Evolutionary conservation across 1,139 yeast species (phyloP).

Genomic region (Yamadazyma mexicana): DNA sequence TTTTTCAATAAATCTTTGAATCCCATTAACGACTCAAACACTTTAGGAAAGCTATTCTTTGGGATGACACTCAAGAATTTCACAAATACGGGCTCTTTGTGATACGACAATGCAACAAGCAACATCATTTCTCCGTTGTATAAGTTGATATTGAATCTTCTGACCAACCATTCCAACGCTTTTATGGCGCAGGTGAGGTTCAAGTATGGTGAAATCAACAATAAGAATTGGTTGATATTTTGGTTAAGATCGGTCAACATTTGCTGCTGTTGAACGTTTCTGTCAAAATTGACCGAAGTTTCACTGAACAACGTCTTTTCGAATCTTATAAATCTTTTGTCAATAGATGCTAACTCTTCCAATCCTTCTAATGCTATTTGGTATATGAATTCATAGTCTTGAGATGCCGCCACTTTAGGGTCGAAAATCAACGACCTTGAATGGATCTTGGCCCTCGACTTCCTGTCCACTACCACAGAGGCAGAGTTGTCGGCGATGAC

Average conservation of each 20-base stretch:
- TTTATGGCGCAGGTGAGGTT: slow-evolving; percentile 72
- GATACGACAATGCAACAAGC: slow-evolving; percentile 75
- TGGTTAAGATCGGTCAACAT: slow-evolving; percentile 71
- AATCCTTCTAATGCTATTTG: slow-evolving; percentile 75
- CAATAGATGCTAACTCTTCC: slow-evolving; percentile 67
- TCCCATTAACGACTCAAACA: slow-evolving; percentile 70
- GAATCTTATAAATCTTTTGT: slow-evolving; percentile 72
- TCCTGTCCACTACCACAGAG: slow-evolving; percentile 82
- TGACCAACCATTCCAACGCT: slow-evolving; percentile 92
- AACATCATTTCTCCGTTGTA: slow-evolving; percentile 74
- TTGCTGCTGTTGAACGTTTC: slow-evolving; percentile 76
- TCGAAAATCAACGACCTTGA: slow-evolving; percentile 86
- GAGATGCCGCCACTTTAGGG: slow-evolving; percentile 84
- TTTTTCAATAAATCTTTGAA: slow-evolving; percentile 63
- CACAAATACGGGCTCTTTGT: slow-evolving; percentile 67
- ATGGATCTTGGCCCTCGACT: slow-evolving; percentile 81
- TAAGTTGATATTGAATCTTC: slow-evolving; percentile 85
- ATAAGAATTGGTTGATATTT: slow-evolving; percentile 72
- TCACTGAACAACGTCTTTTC: slow-evolving; percentile 76
- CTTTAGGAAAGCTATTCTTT: slow-evolving; percentile 62
- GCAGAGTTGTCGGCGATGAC: slow-evolving; percentile 65
- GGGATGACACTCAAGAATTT: slow-evolving; percentile 73
- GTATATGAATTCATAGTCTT: slow-evolving; percentile 83
- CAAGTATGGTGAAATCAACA: slow-evolving; percentile 75
- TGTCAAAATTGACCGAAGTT: slow-evolving; percentile 73